phyloP scores from a whole-genome alignment of 176 grass and related monocot species.

The Oryza longistaminata region DNA sequence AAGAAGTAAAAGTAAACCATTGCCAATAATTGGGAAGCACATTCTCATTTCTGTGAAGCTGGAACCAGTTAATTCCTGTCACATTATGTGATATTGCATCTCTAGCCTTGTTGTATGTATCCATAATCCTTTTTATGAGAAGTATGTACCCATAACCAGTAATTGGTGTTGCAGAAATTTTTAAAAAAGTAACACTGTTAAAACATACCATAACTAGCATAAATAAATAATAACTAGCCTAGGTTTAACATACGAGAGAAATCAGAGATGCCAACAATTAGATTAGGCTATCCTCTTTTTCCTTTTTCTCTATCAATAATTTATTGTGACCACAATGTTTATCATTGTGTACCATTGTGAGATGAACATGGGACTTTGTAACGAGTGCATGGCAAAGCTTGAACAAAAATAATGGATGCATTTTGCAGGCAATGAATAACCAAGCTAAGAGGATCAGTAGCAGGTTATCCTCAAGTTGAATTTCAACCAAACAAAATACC shows the following conservation, averaged over 20 bases:
- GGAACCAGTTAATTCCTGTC: not conserved
- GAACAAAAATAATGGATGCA: not conserved
- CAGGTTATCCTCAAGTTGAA: not conserved
- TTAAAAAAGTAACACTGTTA: not conserved
- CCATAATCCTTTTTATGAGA: not conserved
- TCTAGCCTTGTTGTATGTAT: not conserved
- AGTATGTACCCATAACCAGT: not conserved
- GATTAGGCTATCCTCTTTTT: not conserved
- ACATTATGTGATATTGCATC: not conserved
- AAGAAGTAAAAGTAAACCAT: not conserved
- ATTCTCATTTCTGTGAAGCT: not conserved
- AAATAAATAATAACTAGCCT: not conserved
- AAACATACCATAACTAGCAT: not conserved
- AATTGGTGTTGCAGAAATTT: not conserved
- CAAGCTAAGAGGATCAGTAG: not conserved
- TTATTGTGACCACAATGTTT: not conserved
- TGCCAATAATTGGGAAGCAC: not conserved
- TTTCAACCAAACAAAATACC: not conserved
- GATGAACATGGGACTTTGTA: not conserved
- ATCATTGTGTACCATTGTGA: not conserved
- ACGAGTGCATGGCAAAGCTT: not conserved
- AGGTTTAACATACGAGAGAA: not conserved
- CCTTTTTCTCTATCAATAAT: not conserved
- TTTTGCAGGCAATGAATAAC: not conserved
- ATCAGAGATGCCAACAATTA: not conserved